phyloP scores from a whole-genome alignment of 1,139 yeast genomes.

The Zygoascus meyerae region DNA sequence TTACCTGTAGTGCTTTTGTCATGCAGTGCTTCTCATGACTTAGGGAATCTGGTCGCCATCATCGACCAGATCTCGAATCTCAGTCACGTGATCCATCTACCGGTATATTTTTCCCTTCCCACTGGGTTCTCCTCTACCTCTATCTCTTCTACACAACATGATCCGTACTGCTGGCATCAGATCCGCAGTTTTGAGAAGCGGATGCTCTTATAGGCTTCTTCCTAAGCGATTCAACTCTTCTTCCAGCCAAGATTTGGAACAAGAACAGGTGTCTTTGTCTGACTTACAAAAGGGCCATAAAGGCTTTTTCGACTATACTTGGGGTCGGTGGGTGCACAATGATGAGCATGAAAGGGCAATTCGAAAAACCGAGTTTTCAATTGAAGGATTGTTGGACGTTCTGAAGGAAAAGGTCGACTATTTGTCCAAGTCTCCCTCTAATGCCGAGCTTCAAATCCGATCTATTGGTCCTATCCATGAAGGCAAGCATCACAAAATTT shows the following conservation, averaged over 20 bases:
- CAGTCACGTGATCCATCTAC: too few relatives aligned
- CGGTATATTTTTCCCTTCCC: too few relatives aligned
- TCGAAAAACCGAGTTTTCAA: constrained; percentile 76
- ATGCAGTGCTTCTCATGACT: too few relatives aligned
- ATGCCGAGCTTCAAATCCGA: constrained; percentile 48
- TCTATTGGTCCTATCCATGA: constrained; percentile 83
- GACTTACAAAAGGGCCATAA: constrained; percentile 67
- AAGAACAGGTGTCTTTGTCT: constrained; percentile 20
- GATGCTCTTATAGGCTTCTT: not conserved
- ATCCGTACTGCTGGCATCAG: not conserved
- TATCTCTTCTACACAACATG: not conserved
- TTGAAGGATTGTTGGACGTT: constrained; percentile 56
- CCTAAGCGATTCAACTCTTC: not conserved
- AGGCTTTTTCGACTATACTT: constrained; percentile 75
- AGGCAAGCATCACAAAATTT: constrained; percentile 88
- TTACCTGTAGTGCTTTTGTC: too few relatives aligned
- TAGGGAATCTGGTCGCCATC: too few relatives aligned
- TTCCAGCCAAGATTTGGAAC: not conserved
- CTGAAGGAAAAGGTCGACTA: constrained; percentile 28
- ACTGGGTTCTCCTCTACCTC: too few relatives aligned
- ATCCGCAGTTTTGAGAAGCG: not conserved
- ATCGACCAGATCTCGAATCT: too few relatives aligned
- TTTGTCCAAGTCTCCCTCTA: constrained; percentile 28
- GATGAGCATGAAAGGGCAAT: constrained; percentile 67
- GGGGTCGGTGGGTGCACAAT: constrained; percentile 92